phyloP scores from a whole-genome alignment of 306 rosid species.

The Mucuna pruriens region DNA sequence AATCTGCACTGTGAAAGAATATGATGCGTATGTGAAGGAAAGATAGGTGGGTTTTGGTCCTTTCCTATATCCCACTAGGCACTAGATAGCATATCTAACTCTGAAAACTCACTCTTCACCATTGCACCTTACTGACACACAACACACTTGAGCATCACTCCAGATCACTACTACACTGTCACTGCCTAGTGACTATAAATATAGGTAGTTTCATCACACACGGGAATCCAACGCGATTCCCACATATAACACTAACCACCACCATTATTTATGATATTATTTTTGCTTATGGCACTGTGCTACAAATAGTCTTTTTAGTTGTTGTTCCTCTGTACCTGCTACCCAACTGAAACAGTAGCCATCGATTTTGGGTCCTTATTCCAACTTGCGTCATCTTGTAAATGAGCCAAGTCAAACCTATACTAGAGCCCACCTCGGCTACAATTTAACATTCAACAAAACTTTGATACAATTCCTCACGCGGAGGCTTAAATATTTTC shows the following conservation, averaged over 20 bases:
- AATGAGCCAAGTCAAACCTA: neutral
- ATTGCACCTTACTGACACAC: conserved; percentile 17
- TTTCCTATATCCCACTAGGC: conserved; percentile 41
- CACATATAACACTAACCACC: conserved; percentile 32
- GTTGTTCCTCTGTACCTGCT: neutral
- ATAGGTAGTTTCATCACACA: conserved; percentile 22
- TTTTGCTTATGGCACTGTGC: conserved; percentile 13
- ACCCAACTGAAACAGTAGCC: neutral
- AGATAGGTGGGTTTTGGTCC: neutral
- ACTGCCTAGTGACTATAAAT: conserved; percentile 10
- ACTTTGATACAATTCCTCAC: no score
- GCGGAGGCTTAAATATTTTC: no score
- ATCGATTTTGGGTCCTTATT: neutral
- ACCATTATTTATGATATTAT: neutral
- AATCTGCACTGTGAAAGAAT: conserved; percentile 36
- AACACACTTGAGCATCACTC: conserved; percentile 35
- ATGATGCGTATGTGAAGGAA: conserved; percentile 40
- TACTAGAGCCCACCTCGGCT: neutral
- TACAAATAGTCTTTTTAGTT: neutral
- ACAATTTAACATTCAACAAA: neutral
- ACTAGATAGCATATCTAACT: conserved; percentile 31
- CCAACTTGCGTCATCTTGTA: neutral
- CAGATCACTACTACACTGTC: neutral
- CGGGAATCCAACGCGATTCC: conserved; percentile 66
- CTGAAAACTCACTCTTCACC: conserved; percentile 38